Percentiles rank a stretch among this genome's conserved stretches.
These are phyloP conservation scores for Leptodontidium sp. DNA, from an alignment of 2,329 filamentous ascomycete species.

Conservation along the genomic window DNA sequence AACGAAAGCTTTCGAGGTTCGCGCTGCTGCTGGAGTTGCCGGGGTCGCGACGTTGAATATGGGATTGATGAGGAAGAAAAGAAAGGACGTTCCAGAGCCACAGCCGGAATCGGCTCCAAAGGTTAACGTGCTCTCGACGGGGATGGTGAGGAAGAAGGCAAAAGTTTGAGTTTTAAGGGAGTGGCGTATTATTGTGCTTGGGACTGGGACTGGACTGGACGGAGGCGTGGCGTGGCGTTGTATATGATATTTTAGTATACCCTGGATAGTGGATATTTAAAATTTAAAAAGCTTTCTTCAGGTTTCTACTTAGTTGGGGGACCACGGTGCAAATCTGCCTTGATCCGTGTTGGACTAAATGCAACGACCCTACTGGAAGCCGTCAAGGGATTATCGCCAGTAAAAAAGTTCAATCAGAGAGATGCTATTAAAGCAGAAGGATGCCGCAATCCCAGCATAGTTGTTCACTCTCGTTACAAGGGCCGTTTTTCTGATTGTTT, in stretches of 20 bases:
- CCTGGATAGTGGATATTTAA: slow-evolving; percentile 25
- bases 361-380: too few species aligned
- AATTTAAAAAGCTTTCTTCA: not conserved
- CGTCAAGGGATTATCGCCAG: too few species aligned
- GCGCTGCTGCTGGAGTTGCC: slow-evolving; percentile 30
- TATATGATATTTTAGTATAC: slow-evolving; percentile 27
- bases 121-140: slow-evolving; percentile 59
- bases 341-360: not conserved
- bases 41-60: slow-evolving; percentile 49
- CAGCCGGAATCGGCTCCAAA: slow-evolving; percentile 23
- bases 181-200: not conserved
- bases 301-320: not conserved
- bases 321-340: too few species aligned
- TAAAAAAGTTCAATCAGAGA: too few species aligned
- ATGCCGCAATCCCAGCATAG: too few species aligned
- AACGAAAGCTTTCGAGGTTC: slow-evolving; percentile 44
- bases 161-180: slow-evolving; percentile 50
- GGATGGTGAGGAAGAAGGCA: slow-evolving; percentile 64
- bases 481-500: too few species aligned
- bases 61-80: slow-evolving; percentile 60
- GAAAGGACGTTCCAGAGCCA: slow-evolving; percentile 48
- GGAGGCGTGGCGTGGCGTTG: slow-evolving; percentile 17
- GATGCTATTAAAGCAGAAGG: too few species aligned
- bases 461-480: too few species aligned
- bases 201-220: not conserved